Base-by-base conservation (phyloP, 345 rosid genomes). In the Salix arbutifolia region DNA sequence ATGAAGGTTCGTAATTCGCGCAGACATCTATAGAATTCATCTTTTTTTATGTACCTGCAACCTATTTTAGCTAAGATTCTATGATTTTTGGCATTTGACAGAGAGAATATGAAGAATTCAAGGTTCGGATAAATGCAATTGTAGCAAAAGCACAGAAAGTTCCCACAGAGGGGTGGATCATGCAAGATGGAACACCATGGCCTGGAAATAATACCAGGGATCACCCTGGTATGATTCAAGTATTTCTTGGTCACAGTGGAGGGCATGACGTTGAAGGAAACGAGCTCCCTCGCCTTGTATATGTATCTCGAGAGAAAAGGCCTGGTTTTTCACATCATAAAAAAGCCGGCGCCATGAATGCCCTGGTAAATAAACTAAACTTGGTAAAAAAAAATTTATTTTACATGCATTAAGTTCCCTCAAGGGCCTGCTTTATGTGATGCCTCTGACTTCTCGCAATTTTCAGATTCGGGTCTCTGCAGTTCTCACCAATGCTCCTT, bases 111-210 rank as follows among this genome's bases (percentile, higher is more conserved):
- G 99, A 96, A 86, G 98, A 96, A 84, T 91, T 94, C 88, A 92
- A 96, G 86, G 95, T 96, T 7, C 83, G 99, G 81, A 83, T 94
- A 72, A 96, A 94, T 72, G 92, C 97, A 8, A 83, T 92, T 37
- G 97, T 96, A 42, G 98, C 97, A 5, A 96, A 89, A 75, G 95
- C 97, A 16, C 83, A 88, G 52, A 92, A 89, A 74, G 92, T 88
- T 79, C 99, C 99, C 14, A 73, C 86, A 61, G 97, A 90, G 75
- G 99, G 97, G 28, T 96, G 97, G 96, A 92, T 90, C 83, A 96
- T 96, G 97, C 98, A 87, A 84, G 98, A 96, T 84, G 99, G 98
- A 61, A 94, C 98, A 13, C 97, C 96, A 68, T 96, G 98, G 99
- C 98, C 98, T 16, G 99, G 98, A 77, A 96, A 96, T 90, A 96